These are phyloP conservation scores for Forsythia suspensa DNA, from an alignment of 257 asterid species.

Conservation along the genomic window DNA sequence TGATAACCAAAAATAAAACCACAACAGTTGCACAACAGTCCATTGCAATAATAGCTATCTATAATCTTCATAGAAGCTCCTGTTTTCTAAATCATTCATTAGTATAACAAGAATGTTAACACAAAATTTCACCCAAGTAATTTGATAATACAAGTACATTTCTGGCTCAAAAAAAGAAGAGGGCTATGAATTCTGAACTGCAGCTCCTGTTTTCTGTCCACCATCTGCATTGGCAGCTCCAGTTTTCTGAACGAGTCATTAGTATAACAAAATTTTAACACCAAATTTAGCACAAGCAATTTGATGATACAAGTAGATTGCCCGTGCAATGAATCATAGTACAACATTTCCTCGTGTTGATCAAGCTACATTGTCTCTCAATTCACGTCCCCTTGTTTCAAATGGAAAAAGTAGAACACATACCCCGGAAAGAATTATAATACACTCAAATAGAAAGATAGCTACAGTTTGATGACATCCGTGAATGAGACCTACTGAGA, in stretches of 20 bases:
- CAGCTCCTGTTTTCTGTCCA: background rate
- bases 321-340: background rate
- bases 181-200: background rate
- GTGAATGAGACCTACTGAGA: slow-evolving; percentile 62
- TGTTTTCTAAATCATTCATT: background rate
- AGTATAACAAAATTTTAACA: background rate
- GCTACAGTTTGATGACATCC: slow-evolving; percentile 63
- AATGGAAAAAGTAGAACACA: slow-evolving; percentile 58
- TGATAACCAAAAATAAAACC: too few species aligned
- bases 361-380: slow-evolving; percentile 35
- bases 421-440: slow-evolving; percentile 44
- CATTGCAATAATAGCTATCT: too few species aligned
- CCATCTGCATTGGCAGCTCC: background rate
- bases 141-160: background rate
- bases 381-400: slow-evolving; percentile 56
- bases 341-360: slow-evolving; percentile 9
- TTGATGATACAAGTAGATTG: background rate
- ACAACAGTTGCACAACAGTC: too few species aligned
- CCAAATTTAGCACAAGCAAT: background rate
- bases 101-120: background rate
- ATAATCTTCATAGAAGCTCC: background rate
- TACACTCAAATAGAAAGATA: slow-evolving; percentile 46
- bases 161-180: background rate
- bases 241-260: background rate
- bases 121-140: background rate